These are phyloP conservation scores for Gleditsia sinensis DNA, from an alignment of 306 rosid species.

Conservation along the genomic window DNA sequence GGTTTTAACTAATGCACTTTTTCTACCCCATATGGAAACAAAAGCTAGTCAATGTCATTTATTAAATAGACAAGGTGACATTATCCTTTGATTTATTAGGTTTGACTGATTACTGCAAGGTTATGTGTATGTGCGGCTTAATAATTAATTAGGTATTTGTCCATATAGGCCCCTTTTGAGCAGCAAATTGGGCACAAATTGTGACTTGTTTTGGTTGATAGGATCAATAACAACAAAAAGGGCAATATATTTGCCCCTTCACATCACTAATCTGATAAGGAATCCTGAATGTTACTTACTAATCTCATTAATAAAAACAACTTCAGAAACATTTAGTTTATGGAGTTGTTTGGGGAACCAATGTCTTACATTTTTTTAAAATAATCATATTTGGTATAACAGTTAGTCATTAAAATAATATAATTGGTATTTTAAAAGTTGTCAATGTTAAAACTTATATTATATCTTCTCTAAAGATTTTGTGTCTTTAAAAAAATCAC, in stretches of 20 bases:
- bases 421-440: no score
- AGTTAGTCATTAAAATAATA: no score
- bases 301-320: no score
- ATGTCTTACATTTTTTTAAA: no score
- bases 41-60: background rate
- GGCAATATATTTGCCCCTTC: background rate
- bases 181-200: background rate
- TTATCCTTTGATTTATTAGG: background rate
- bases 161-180: background rate
- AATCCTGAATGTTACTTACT: no score
- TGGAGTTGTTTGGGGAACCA: no score
- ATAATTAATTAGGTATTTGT: background rate
- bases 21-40: background rate
- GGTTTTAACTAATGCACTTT: background rate
- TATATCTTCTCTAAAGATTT: no score
- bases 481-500: no score
- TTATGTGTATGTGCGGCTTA: background rate
- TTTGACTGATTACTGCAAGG: background rate
- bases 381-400: no score
- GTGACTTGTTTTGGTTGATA: background rate
- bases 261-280: background rate
- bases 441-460: no score
- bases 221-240: background rate
- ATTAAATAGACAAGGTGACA: background rate
- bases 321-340: background rate